Conservation (phyloP, 768 basidiomycete genomes). For the Mrakia gelida region DNA sequence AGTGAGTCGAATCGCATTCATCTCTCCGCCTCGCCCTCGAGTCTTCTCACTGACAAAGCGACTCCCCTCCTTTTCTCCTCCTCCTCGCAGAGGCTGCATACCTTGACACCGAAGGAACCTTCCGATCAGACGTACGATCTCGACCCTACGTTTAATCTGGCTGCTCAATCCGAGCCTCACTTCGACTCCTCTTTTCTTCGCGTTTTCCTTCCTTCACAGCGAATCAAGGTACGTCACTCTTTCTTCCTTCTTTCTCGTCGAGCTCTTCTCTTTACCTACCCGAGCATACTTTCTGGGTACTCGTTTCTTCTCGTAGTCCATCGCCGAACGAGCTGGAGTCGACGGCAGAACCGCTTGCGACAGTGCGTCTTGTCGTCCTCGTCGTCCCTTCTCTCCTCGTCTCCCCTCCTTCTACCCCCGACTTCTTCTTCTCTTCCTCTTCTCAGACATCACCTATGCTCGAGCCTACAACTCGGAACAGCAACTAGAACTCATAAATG, state of each 20-base stretch:
- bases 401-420: neutral
- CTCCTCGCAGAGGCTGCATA: conserved; percentile 25
- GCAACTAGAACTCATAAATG: conserved; percentile 31
- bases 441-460: conserved; percentile 24
- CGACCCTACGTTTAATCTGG: too few relatives aligned
- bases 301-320: conserved; percentile 18
- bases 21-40: neutral
- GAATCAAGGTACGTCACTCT: conserved; percentile 20
- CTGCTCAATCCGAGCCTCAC: too few relatives aligned
- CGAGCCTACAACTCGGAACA: conserved; percentile 30
- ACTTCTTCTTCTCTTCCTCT: neutral
- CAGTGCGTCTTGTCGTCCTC: neutral
- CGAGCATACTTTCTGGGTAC: neutral
- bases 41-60: neutral
- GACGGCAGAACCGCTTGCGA: conserved; percentile 22
- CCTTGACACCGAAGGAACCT: conserved; percentile 31
- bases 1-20: conserved; percentile 9
- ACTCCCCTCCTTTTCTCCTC: neutral
- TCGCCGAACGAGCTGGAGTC: conserved; percentile 30
- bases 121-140: conserved; percentile 12
- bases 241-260: neutral
- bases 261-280: neutral
- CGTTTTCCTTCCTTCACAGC: neutral
- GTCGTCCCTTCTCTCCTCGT: neutral
- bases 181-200: neutral